Percentiles rank a stretch among this genome's conserved stretches.
Conservation (phyloP, 257 asterid genomes). For the Gynochthodes officinalis region DNA sequence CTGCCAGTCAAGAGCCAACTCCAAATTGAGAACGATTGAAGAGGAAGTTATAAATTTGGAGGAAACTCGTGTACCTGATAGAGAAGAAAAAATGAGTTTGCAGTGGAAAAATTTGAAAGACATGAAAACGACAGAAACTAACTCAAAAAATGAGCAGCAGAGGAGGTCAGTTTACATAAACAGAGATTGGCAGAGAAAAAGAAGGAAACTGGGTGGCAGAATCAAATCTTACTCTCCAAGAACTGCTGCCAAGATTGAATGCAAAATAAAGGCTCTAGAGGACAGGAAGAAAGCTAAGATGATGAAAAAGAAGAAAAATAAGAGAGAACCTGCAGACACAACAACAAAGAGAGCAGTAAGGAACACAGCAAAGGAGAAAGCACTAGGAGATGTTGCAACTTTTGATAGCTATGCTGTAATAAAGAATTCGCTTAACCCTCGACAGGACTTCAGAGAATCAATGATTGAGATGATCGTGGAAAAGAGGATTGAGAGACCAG, state of each 20-base stretch:
- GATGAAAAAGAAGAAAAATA: conserved; percentile 36
- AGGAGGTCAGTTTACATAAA: conserved; percentile 24
- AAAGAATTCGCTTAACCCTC: conserved; percentile 61
- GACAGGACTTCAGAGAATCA: conserved; percentile 70
- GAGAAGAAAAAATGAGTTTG: conserved; percentile 27
- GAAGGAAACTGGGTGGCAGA: conserved; percentile 32
- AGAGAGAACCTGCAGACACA: conserved; percentile 16
- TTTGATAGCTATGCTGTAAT: conserved; percentile 66
- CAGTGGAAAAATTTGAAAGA: conserved; percentile 20
- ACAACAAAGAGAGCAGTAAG: conserved; percentile 23
- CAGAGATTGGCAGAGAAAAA: conserved; percentile 26
- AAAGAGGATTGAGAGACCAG: conserved; percentile 44
- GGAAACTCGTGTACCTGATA: conserved; percentile 16
- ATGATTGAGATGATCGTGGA: conserved; percentile 86
- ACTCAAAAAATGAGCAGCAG: conserved; percentile 22
- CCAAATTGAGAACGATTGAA: conserved; percentile 14
- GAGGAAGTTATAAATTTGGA: conserved; percentile 30
- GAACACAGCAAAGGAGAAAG: conserved; percentile 23
- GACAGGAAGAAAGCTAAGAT: conserved; percentile 55
- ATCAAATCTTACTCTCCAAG: conserved; percentile 43
- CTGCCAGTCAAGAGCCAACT: conserved; percentile 13
- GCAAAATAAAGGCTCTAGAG: conserved; percentile 63
- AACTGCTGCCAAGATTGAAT: conserved; percentile 39
- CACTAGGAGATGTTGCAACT: conserved; percentile 20
- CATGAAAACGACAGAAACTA: conserved; percentile 18